A percentile compares a stretch with the other conserved stretches of the same genome.
phyloP scores from a whole-genome alignment of 371 early-diverging fungal genomes.

The Mortierella sp. region DNA sequence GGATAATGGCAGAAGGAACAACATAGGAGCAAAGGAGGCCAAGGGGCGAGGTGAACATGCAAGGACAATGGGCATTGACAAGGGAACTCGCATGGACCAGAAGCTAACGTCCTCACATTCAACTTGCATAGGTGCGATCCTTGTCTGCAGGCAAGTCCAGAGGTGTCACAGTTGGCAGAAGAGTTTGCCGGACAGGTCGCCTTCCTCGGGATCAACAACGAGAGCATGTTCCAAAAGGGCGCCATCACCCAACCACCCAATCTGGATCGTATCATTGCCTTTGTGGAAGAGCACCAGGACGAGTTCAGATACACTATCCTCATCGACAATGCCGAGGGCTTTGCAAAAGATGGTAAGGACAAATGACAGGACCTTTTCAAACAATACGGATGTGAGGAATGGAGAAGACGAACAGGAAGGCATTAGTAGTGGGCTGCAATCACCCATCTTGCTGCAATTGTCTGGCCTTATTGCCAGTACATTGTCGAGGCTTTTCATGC shows the following conservation, averaged over 20 bases:
- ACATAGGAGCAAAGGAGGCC: neutral
- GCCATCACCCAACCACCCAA: constrained; percentile 40
- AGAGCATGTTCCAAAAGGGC: constrained; percentile 39
- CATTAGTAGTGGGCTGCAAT: neutral
- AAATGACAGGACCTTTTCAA: neutral
- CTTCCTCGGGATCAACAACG: constrained; percentile 52
- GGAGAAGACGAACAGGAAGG: no score
- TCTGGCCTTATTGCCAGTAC: neutral
- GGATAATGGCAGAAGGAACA: neutral
- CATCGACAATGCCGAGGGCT: constrained; percentile 51
- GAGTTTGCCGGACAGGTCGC: constrained; percentile 42
- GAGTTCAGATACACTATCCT: constrained; percentile 47
- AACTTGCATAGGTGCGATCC: constrained; percentile 41
- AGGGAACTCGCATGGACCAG: neutral
- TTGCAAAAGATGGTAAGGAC: constrained; percentile 48
- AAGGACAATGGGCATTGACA: no score
- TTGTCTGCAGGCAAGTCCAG: constrained; percentile 46
- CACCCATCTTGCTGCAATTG: neutral
- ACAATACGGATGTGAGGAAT: no score
- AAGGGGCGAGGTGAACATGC: neutral
- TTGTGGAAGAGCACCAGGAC: constrained; percentile 38
- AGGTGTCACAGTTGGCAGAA: constrained; percentile 50
- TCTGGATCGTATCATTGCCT: constrained; percentile 32
- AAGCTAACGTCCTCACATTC: neutral
- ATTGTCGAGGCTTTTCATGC: no score